These are phyloP conservation scores for Exidia glandulosa DNA, from an alignment of 768 basidiomycete species.

Conservation along the genomic window DNA sequence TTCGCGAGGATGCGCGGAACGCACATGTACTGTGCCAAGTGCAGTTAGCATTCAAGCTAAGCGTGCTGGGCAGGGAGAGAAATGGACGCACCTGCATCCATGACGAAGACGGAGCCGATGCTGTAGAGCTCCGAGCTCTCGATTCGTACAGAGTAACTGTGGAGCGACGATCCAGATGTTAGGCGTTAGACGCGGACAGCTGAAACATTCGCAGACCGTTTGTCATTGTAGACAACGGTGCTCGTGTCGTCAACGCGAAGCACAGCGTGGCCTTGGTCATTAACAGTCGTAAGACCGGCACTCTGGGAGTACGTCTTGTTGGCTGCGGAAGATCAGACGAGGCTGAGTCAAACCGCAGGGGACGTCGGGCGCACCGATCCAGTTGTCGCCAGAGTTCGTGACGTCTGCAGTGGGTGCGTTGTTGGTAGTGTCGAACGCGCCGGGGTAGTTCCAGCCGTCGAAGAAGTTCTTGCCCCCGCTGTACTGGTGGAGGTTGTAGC, in stretches of 20 bases:
- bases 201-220: slow-evolving; percentile 9
- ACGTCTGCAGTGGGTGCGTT: not conserved
- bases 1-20: not conserved
- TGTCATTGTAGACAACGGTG: slow-evolving; percentile 11
- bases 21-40: not conserved
- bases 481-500: not conserved
- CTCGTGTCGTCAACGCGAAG: slow-evolving; percentile 21
- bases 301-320: not conserved
- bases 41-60: too few species aligned
- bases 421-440: not conserved
- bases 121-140: slow-evolving; percentile 8
- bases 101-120: slow-evolving; percentile 11
- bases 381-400: not conserved
- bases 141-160: slow-evolving; percentile 12
- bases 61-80: not conserved
- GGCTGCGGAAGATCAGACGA: too few species aligned
- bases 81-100: slow-evolving; percentile 17
- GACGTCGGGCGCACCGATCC: too few species aligned
- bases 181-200: slow-evolving; percentile 3
- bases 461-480: not conserved
- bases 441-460: not conserved
- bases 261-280: slow-evolving; percentile 19
- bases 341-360: too few species aligned
- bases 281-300: slow-evolving; percentile 11
- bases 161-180: too few species aligned